Evolutionary conservation across 2,329 filamentous ascomycete species (phyloP).

Genomic region (Talaromyces sp.): DNA sequence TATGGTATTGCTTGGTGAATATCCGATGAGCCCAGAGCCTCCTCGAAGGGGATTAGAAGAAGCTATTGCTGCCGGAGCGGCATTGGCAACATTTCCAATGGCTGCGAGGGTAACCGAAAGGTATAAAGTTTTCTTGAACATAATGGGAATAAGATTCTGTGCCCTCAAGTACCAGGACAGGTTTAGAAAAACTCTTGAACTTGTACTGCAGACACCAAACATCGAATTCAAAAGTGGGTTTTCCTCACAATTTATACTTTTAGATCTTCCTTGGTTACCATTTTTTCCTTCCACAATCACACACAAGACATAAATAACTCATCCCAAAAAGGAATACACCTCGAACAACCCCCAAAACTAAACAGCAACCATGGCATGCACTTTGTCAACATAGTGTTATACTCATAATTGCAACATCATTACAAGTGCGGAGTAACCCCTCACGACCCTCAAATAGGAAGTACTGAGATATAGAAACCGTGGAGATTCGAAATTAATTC

Average conservation of each 20-base stretch:
- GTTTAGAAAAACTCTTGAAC: background rate
- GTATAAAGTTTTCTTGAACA: background rate
- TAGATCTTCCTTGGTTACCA: background rate
- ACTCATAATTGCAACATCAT: background rate
- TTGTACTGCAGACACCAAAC: background rate
- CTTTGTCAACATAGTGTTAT: background rate
- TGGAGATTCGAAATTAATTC: background rate
- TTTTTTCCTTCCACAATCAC: background rate
- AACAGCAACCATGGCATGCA: background rate
- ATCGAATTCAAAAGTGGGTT: background rate
- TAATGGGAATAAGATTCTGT: background rate
- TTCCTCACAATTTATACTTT: background rate
- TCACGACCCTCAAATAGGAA: background rate
- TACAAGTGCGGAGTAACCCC: background rate
- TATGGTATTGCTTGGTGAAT: conserved; percentile 32
- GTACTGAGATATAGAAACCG: background rate
- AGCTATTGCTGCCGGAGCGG: conserved; percentile 17
- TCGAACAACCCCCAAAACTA: background rate
- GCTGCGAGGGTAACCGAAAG: background rate
- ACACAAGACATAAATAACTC: background rate
- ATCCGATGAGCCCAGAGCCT: conserved; percentile 31
- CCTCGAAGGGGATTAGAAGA: conserved; percentile 23
- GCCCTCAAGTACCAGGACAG: background rate
- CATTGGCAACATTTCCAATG: conserved; percentile 13
- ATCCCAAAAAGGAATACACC: background rate